Evolutionary conservation across 768 basidiomycete genomes (phyloP), one percentile per base, ranked within the genome.

Genomic region (Collybia mongolica): DNA sequence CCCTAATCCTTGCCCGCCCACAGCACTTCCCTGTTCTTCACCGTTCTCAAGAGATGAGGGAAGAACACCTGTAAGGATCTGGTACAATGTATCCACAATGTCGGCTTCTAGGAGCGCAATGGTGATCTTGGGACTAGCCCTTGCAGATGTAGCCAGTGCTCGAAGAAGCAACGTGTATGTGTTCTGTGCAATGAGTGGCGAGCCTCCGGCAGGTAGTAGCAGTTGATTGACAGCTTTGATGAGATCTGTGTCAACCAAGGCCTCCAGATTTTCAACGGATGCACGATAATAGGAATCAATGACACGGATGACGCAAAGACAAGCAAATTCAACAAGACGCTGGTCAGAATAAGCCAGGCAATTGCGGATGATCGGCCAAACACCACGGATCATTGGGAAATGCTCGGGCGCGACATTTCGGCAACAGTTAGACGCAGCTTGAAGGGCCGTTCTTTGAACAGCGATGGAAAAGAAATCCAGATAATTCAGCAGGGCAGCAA

Each of bases 391-490:
- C 84, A 93, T 93, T 28, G 81, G 65, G 69, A 94, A 95, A 63
- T 92, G 86, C 52, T 98, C 97, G 22, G 88, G 66, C 2, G 92
- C 86, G 45, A 97, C 83, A 65, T 93, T 93, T 43, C 93, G 84
- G 70, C 97, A 98, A 60, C 97, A 98, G 60, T 98, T 98, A 28
- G 96, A 88, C 1, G 95, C 95, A 15, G 97, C 95, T 60, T 97
- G 94, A 20, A 99, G 74, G 19, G 97, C 97, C 0, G 94, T 98
- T 44, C 97, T 82, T 65, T 99, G 97, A 11, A 98, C 95, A 24
- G 94, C 91, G 60, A 95, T 98, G 14, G 93, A 94, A 72, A 98
- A 98, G 73, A 99, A 99, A 71, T 98, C 96, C 59, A 99, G 84
- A 69, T 91, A 98, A 65, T 91, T 93, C 60, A 98, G 82, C 35